These are phyloP conservation scores for Polyporus tsugae DNA, from an alignment of 1,284 basidiomycete genomes.

Conservation along the genomic window DNA sequence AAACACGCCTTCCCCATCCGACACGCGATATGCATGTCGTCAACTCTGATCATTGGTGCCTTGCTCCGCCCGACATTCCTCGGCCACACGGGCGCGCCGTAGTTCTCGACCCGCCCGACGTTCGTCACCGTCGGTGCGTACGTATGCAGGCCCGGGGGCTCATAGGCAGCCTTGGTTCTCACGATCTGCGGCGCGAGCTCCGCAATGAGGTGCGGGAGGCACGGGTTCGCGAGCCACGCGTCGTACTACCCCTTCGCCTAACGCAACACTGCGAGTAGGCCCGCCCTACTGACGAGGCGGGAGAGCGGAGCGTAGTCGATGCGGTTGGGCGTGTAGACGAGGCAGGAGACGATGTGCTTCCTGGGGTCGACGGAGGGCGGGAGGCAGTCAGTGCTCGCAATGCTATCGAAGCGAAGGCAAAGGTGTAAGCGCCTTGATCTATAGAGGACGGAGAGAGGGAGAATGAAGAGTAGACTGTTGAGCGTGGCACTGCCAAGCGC, in stretches of 20 bases:
- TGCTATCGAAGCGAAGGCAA: too few relatives aligned
- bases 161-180: background rate
- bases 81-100: conserved; percentile 4
- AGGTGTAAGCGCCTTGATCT: too few relatives aligned
- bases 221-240: background rate
- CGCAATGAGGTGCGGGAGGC: background rate
- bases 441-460: too few relatives aligned
- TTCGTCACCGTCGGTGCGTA: background rate
- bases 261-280: background rate
- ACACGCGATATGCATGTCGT: background rate
- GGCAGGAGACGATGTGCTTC: background rate
- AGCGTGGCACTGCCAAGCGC: too few relatives aligned
- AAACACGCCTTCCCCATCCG: background rate
- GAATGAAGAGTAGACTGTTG: too few relatives aligned
- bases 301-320: background rate
- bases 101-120: conserved; percentile 2
- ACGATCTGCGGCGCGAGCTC: background rate
- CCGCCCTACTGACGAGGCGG: background rate
- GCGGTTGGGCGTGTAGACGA: background rate
- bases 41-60: background rate
- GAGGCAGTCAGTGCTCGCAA: background rate
- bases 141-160: background rate
- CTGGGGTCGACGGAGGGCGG: background rate
- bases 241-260: background rate
- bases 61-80: too few relatives aligned